These are phyloP conservation scores for Marsdenia floribunda DNA, from an alignment of 257 asterid species.

Conservation along the genomic window DNA sequence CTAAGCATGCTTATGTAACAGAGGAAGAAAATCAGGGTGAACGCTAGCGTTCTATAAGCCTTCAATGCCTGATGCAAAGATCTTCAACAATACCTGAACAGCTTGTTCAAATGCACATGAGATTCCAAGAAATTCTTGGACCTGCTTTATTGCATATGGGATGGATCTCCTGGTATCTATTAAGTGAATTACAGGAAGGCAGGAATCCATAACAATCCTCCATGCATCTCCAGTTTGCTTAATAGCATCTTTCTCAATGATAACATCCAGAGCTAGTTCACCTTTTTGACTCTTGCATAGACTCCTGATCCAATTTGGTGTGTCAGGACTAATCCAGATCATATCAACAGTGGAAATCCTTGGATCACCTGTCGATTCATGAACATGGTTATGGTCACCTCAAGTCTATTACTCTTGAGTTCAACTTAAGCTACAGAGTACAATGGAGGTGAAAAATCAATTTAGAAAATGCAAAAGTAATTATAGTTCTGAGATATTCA, in stretches of 20 bases:
- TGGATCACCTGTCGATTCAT: constrained; percentile 68
- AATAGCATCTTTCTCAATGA: constrained; percentile 72
- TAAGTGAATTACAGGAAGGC: constrained; percentile 76
- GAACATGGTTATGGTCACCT: not conserved
- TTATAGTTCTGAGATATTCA: not conserved
- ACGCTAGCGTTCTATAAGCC: not conserved
- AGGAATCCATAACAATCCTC: constrained; percentile 85
- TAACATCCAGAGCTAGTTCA: constrained; percentile 77
- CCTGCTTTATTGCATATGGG: constrained; percentile 86
- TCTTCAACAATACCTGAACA: constrained; percentile 62
- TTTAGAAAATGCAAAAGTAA: not conserved
- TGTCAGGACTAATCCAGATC: constrained; percentile 68
- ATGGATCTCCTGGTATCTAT: constrained; percentile 70
- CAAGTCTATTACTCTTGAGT: not conserved
- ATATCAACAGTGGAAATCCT: constrained; percentile 66
- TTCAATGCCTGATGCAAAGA: not conserved
- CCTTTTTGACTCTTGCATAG: constrained; percentile 57
- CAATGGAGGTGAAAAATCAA: not conserved
- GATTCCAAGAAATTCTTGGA: constrained; percentile 87
- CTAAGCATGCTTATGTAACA: not conserved
- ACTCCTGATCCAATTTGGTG: constrained; percentile 71
- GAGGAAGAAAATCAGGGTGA: not conserved
- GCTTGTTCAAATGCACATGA: constrained; percentile 99
- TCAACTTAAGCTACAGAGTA: not conserved
- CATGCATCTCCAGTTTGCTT: constrained; percentile 87